A percentile compares a stretch with the other conserved stretches of the same genome.
phyloP scores from a whole-genome alignment of 2,329 filamentous ascomycete genomes.

The Colletotrichum caudatum region DNA sequence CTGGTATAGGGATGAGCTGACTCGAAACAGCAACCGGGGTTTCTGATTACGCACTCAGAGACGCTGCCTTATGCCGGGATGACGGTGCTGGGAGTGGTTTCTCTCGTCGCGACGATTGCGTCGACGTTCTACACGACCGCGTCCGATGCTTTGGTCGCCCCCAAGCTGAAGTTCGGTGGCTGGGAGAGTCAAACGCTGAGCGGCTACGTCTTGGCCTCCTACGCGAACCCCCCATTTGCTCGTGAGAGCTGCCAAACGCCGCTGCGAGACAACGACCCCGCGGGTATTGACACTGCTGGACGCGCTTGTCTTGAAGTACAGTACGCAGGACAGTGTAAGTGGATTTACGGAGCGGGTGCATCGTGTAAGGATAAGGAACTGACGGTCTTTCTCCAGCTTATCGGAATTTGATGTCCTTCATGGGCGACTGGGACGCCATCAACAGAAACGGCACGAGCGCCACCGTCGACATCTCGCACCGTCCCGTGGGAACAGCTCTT shows the following conservation, averaged over 20 bases:
- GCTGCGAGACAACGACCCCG: slow-evolving; percentile 59
- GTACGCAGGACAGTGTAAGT: slow-evolving; percentile 72
- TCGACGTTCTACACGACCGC: slow-evolving; percentile 82
- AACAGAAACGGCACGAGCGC: slow-evolving; percentile 57
- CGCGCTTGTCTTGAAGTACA: slow-evolving; percentile 76
- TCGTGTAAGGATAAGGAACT: background rate
- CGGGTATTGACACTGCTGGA: slow-evolving; percentile 48
- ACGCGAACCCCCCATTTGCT: slow-evolving; percentile 72
- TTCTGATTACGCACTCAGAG: slow-evolving; percentile 76
- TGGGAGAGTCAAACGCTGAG: slow-evolving; percentile 63
- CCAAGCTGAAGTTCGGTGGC: slow-evolving; percentile 72
- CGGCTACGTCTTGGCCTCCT: slow-evolving; percentile 70
- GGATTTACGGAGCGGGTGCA: background rate
- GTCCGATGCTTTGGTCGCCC: slow-evolving; percentile 79
- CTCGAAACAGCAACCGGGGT: slow-evolving; percentile 69
- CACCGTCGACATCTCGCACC: slow-evolving; percentile 54
- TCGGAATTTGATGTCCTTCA: slow-evolving; percentile 75
- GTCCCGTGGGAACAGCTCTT: slow-evolving; percentile 72
- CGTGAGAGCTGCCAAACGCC: slow-evolving; percentile 70
- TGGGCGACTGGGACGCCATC: slow-evolving; percentile 65
- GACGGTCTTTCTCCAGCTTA: slow-evolving; percentile 58
- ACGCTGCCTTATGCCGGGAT: slow-evolving; percentile 72
- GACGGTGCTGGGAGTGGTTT: slow-evolving; percentile 73
- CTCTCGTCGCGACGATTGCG: slow-evolving; percentile 72
- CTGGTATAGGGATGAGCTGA: background rate